Conservation (phyloP, 202 grass and related monocot species). For the Setaria viridis region DNA sequence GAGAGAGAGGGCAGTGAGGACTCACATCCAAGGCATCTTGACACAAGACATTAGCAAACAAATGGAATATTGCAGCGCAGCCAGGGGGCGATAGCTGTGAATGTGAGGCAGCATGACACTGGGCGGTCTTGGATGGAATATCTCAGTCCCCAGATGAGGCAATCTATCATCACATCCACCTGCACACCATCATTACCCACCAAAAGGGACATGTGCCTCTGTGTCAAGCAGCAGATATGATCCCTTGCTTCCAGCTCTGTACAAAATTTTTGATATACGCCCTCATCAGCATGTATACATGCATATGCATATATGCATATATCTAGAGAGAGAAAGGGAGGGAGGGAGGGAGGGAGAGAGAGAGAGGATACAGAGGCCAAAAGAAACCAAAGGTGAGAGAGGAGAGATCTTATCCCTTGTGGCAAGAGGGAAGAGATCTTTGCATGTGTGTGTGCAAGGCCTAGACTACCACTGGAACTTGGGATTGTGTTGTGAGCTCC, state of each 20-base stretch:
- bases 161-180: constrained; percentile 76
- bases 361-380: constrained; percentile 23
- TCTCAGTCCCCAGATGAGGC: constrained; percentile 72
- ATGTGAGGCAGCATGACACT: constrained; percentile 58
- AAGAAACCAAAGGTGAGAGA: constrained; percentile 37
- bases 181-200: constrained; percentile 62
- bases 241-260: constrained; percentile 59
- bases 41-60: constrained; percentile 97
- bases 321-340: constrained; percentile 10
- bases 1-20: constrained; percentile 53
- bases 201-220: constrained; percentile 66
- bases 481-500: constrained; percentile 37
- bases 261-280: constrained; percentile 44
- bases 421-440: constrained; percentile 60
- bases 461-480: background rate
- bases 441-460: constrained; percentile 53
- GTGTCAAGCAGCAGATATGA: constrained; percentile 49
- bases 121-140: constrained; percentile 78
- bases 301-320: background rate
- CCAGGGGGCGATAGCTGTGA: constrained; percentile 36
- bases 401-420: constrained; percentile 58
- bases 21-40: constrained; percentile 96
- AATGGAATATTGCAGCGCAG: constrained; percentile 88
- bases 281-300: constrained; percentile 4
- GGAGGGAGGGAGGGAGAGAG: background rate